Base-by-base conservation (phyloP, 2,329 filamentous ascomycete species). In the Aspergillus latus region DNA sequence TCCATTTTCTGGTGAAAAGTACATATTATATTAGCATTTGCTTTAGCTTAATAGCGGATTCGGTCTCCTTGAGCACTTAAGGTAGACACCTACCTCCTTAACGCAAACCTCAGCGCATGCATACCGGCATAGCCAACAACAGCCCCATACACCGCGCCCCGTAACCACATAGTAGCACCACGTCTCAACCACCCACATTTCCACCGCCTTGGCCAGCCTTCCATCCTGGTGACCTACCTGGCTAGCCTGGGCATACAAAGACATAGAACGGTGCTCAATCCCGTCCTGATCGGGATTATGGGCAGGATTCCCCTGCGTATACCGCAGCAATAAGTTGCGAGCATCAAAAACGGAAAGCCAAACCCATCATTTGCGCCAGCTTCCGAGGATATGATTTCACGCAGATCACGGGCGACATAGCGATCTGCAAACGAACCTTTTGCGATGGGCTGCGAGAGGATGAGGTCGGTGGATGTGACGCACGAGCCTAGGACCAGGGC, bases 381-480 rank as follows among this genome's bases (percentile, higher is more conserved):
- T 60, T 86, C 84, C 0, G 83, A 78, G 0, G 83, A 85, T 21
- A 87, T 86, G 53, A 86, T 81, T 60, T 86, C 82, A 30, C 84
- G 78, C 4, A 87, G 72, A 2, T 79, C 75, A 1, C 83, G 77
- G 8, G 80, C 74, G 1, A 87, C 83, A 55, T 80, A 86, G 57
- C 84, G 84, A 62, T 87, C 83, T 0, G 84, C 78, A 61, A 87
- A 85, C 0, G 82, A 80, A 0, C 83, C 83, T 64, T 86, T 86
- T n/a, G 83, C 84, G 13, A 86, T 78, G 30, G 83, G 82, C 61
- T 86, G 83, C 0, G 82, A 85, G 4, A 87, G 73, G 11, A 86
- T 76, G 0, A 84, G 84, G 56, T 86, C 84, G 0, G 84, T 87
- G 52, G 78, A 84, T 2, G 83, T 85, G 9, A 86, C 82, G 52